Base-by-base conservation (phyloP, 805 yeast species). In the Pichia kluyveri region DNA sequence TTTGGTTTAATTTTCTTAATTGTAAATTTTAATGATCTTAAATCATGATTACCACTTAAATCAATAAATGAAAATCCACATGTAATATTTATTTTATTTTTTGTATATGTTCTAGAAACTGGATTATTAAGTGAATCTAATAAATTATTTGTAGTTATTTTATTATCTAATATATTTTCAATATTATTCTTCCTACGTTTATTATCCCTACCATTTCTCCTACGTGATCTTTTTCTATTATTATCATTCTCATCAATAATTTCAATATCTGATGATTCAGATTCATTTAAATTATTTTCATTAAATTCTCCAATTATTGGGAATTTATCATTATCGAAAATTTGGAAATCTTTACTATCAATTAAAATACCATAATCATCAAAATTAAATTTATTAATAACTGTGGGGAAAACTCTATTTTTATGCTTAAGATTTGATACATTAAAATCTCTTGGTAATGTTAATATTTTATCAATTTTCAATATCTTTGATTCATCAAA, bases 321-420 rank as follows among this genome's bases (percentile, higher is more conserved):
- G 44, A 67, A 69, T 47, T 63, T 68, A 39, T 52, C 55, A 46
- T 73, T 77, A 44, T 77, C 82, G 34, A 72, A 78, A 48, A 75
- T 68, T 32, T 71, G 74, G 57, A 82, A 84, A 55, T 82, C 83
- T 38, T 79, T 76, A 40, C 75, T 74, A 52, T 83, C 81, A 19
- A 90, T 80, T 2, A 82, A 66, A 48, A 79, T 82, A 31, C 99
- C 99, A 62, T 91, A 93, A 54, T 91, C 97, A 60, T 93, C 98
- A 42, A 73, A 68, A 54, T 84, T 79, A 26, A 75, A 68, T 55
- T 78, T 77, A 31, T 71, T 75, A 1, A 76, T 74, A 38, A 77
- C 68, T 55, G 70, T 84, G 12, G 96, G 98, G 59, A 91, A 93
- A 86, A 85, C 83, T 41, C 73, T 77, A 62, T 70, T 73, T 64